Evolutionary conservation across 108 stramenopile genomes (phyloP).

Genomic region (Phaeodactylum tricornutum): DNA sequence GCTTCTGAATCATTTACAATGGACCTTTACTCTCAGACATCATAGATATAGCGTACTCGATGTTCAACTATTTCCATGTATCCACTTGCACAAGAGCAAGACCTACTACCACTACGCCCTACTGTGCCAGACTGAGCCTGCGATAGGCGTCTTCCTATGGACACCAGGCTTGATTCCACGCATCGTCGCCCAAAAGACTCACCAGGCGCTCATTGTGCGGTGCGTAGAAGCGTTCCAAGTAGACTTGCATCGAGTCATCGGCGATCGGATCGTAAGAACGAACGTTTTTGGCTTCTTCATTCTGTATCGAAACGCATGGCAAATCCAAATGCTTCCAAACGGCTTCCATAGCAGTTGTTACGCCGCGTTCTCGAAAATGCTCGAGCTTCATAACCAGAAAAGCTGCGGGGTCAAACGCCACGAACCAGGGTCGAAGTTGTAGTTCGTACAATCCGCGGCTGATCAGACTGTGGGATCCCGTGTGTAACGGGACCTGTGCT

Average conservation of each 20-base stretch:
- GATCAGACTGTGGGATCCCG: slow-evolving; percentile 81
- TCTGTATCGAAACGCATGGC: slow-evolving; percentile 34
- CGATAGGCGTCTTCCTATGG: background rate
- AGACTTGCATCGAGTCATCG: background rate
- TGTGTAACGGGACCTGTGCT: slow-evolving; percentile 56
- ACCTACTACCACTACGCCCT: background rate
- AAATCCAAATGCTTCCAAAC: slow-evolving; percentile 67
- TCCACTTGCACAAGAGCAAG: background rate
- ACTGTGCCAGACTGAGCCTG: background rate
- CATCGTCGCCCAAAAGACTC: slow-evolving; percentile 3
- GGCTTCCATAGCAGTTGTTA: slow-evolving; percentile 27
- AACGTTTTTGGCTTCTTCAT: slow-evolving; percentile 35
- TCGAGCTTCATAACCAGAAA: slow-evolving; percentile 78
- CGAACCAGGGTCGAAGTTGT: slow-evolving; percentile 88
- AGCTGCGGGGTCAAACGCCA: slow-evolving; percentile 52
- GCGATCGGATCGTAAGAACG: slow-evolving; percentile 23
- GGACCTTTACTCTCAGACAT: no score
- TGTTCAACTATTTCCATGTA: background rate
- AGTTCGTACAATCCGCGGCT: slow-evolving; percentile 87
- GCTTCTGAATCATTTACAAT: no score
- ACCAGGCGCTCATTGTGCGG: slow-evolving; percentile 17
- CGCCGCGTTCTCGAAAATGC: slow-evolving; percentile 17
- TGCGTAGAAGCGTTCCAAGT: slow-evolving; percentile 14
- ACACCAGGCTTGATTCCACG: background rate
- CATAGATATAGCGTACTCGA: no score